These are phyloP conservation scores for Nakazawaea pomicola DNA, from an alignment of 805 yeast species.

Conservation along the genomic window DNA sequence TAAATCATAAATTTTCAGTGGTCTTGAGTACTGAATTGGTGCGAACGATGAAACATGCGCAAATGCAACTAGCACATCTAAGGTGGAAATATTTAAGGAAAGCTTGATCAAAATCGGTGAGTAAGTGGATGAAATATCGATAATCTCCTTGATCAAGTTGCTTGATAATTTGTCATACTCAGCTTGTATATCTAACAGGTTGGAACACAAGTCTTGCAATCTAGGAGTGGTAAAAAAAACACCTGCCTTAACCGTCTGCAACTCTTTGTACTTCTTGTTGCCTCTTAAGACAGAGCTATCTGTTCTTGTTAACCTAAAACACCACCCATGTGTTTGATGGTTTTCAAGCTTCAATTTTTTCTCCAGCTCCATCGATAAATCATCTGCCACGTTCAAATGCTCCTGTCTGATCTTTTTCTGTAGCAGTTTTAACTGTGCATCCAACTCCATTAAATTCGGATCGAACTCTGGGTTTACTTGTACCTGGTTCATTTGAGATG, in stretches of 20 bases:
- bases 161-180: conserved; percentile 75
- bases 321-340: conserved; percentile 89
- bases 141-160: conserved; percentile 76
- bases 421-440: conserved; percentile 49
- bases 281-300: conserved; percentile 80
- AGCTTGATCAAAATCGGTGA: conserved; percentile 70
- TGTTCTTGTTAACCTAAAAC: conserved; percentile 84
- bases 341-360: conserved; percentile 87
- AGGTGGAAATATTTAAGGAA: conserved; percentile 56
- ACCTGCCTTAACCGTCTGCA: conserved; percentile 93
- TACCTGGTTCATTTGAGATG: conserved; percentile 32
- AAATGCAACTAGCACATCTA: conserved; percentile 83
- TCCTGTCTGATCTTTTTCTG: conserved; percentile 50
- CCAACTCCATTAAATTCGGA: conserved; percentile 60
- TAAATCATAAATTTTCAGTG: conserved; percentile 54
- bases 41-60: conserved; percentile 83
- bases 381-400: conserved; percentile 66
- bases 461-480: conserved; percentile 89
- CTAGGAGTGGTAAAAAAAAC: conserved; percentile 79
- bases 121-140: conserved; percentile 76
- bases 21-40: conserved; percentile 75
- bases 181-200: conserved; percentile 51
- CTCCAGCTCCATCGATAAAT: conserved; percentile 74
- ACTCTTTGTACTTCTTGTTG: conserved; percentile 59
- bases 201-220: conserved; percentile 54